Base-by-base conservation (phyloP, 2,329 filamentous ascomycete genomes). In the Phialemonium atrogriseum region DNA sequence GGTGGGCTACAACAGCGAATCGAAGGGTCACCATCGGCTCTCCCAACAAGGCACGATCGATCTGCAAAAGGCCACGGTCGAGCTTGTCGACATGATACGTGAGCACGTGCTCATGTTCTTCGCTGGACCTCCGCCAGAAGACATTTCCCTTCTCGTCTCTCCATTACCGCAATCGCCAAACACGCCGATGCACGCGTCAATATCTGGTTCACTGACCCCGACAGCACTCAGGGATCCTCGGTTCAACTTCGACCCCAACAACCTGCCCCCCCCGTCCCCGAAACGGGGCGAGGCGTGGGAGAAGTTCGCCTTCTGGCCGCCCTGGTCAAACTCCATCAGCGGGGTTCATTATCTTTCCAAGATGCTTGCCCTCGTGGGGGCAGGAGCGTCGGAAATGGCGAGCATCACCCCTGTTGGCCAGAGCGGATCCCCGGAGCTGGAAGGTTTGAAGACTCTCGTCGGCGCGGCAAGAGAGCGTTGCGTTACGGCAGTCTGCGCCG, bases 221-320 rank as follows among this genome's bases (percentile, higher is more conserved):
- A 68, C 72, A 4, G 70, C 72, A 12, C 59, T 70, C 1, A 73
- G 77, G 33, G 82, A 85, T 44, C 78, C 81, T 27, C 75, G 83
- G 2, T 89, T 94, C 57, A 82, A 79, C 34, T 76, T 94, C 37
- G 86, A 94, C 49, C 68, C 76, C 0, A 81, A 73, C 49, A 87
- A 84, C 40, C 64, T 84, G 3, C 88, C 86, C 2, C 77, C 79
- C 9, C 78, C 80, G 2, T 85, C 83, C 0, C 84, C 86, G 0
- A 84, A 71, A 44, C 74, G 73, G 26, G 89, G 88, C 5, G 86
- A 94, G 46, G 64, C 80, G 0, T 96, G 87, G 86, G 91, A 96
- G 50, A 82, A 89, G 60, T 77, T 91, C 55, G 89, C 88, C 0
- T 98, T 96, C 56, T 96, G 89, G 88, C 88, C 89, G 4, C 91